These are phyloP conservation scores for Aphanomyces invadans DNA, from an alignment of 352 stramenopile genomes.

Conservation along the genomic window DNA sequence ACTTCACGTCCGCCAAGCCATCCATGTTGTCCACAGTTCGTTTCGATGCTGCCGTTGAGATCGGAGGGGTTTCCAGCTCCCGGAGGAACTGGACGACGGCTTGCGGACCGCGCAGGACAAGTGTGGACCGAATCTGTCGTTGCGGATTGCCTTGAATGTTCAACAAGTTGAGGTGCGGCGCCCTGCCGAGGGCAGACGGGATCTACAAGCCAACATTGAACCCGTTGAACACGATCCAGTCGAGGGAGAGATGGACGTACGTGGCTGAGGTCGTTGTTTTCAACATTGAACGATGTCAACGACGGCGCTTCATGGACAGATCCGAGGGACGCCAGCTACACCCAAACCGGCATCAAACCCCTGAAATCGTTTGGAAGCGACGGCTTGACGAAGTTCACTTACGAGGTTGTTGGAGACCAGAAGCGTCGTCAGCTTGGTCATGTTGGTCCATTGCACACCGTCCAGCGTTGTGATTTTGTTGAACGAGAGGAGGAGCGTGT, in stretches of 20 bases:
- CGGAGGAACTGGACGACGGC: constrained; percentile 66
- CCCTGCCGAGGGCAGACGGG: constrained; percentile 48
- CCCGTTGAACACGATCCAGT: no score
- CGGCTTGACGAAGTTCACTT: constrained; percentile 18
- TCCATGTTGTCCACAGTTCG: no score
- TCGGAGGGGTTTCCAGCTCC: no score
- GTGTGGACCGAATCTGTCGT: constrained; percentile 51
- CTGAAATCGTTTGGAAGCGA: background rate
- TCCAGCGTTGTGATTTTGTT: constrained; percentile 53
- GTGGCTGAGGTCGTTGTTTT: constrained; percentile 78
- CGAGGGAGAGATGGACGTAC: no score
- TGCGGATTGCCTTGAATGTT: constrained; percentile 69
- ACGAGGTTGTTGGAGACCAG: constrained; percentile 64
- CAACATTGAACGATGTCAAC: constrained; percentile 63
- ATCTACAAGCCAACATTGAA: constrained; percentile 39
- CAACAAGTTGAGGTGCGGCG: constrained; percentile 47
- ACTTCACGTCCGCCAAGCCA: no score
- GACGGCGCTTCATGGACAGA: constrained; percentile 46
- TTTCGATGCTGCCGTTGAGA: no score
- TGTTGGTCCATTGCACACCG: constrained; percentile 46
- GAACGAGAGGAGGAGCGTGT: constrained; percentile 63
- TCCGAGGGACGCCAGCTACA: constrained; percentile 52
- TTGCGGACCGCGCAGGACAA: constrained; percentile 59
- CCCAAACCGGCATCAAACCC: background rate
- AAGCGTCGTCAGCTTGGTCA: constrained; percentile 54